phyloP scores from a whole-genome alignment of 805 yeast species.

The Blastobotrys muscicola region DNA sequence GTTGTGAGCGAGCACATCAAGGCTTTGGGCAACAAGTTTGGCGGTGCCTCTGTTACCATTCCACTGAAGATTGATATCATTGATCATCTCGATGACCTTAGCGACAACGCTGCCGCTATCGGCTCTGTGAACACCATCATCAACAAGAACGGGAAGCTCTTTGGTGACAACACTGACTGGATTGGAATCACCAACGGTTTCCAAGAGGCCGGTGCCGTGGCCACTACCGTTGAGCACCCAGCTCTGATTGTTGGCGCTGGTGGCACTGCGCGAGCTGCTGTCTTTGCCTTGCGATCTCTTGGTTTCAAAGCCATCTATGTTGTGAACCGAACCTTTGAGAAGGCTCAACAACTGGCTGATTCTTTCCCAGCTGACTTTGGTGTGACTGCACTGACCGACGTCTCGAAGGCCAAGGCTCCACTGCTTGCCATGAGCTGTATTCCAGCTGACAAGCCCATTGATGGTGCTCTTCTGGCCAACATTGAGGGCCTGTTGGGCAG shows the following conservation, averaged over 20 bases:
- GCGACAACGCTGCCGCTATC: conserved; percentile 69
- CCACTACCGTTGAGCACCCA: conserved; percentile 22
- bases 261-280: conserved; percentile 94
- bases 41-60: conserved; percentile 94
- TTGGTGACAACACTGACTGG: conserved; percentile 96
- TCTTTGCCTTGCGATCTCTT: conserved; percentile 68
- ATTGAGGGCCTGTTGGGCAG: conserved; percentile 40
- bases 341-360: conserved; percentile 47
- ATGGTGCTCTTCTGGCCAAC: conserved; percentile 37
- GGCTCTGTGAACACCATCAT: conserved; percentile 92
- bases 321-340: conserved; percentile 68
- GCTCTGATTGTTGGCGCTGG: conserved; percentile 95
- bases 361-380: conserved; percentile 53
- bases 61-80: conserved; percentile 82
- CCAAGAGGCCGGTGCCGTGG: conserved; percentile 43
- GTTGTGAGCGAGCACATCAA: conserved; percentile 47
- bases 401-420: conserved; percentile 33
- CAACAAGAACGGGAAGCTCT: conserved; percentile 42
- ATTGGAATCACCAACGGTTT: conserved; percentile 72
- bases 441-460: conserved; percentile 73
- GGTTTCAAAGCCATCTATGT: conserved; percentile 73
- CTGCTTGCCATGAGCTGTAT: conserved; percentile 67
- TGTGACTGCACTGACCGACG: conserved; percentile 49
- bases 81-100: conserved; percentile 51
- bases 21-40: conserved; percentile 42